phyloP scores from a whole-genome alignment of 495 filamentous ascomycete species.

The Aspergillus haitiensis region DNA sequence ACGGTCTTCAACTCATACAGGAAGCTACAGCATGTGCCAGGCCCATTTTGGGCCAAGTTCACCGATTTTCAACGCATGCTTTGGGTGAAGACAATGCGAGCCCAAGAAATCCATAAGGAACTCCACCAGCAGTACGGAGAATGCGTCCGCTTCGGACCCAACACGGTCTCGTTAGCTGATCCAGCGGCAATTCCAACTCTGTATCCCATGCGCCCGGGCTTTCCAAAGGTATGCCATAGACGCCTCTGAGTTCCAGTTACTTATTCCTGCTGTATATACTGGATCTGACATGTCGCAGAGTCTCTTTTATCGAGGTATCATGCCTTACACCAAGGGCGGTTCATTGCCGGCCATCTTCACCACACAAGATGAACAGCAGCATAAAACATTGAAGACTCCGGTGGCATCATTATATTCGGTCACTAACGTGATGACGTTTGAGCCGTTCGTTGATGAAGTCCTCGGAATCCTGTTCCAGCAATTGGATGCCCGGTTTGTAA shows the following conservation, averaged over 20 bases:
- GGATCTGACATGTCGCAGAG: neutral
- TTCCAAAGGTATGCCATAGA: neutral
- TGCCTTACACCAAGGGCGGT: neutral
- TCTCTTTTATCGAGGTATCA: neutral
- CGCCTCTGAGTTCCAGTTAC: neutral
- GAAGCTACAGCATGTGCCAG: neutral
- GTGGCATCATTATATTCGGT: neutral
- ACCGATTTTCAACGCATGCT: neutral
- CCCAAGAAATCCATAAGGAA: neutral
- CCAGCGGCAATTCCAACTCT: neutral
- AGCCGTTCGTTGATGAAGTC: neutral
- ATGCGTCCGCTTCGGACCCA: neutral
- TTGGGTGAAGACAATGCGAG: neutral
- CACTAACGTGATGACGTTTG: neutral
- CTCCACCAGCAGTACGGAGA: neutral
- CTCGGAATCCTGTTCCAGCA: neutral
- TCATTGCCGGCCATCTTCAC: neutral
- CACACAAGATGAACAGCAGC: neutral
- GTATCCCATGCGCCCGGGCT: neutral
- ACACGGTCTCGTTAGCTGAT: neutral
- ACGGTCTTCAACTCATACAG: no score
- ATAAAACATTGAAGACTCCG: neutral
- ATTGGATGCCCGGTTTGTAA: neutral
- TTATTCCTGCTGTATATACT: neutral
- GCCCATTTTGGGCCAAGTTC: constrained; percentile 4